A percentile compares a stretch with the other conserved stretches of the same genome.
Evolutionary conservation across 495 filamentous ascomycete species (phyloP).

Genomic region (Penicillium pancosmium): DNA sequence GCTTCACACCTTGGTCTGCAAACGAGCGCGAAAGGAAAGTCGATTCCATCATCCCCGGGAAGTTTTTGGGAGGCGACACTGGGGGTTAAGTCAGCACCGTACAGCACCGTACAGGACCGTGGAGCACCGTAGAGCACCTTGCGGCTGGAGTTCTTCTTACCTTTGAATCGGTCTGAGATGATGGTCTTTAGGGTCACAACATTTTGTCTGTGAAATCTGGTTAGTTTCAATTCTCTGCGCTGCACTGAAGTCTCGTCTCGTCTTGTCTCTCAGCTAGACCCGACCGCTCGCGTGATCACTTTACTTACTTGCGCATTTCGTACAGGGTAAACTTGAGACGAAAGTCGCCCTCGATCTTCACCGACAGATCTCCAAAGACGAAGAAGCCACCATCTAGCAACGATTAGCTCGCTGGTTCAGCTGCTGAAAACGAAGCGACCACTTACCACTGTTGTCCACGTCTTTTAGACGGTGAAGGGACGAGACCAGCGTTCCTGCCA

Average conservation of each 20-base stretch:
- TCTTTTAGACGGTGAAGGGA: constrained; percentile 94
- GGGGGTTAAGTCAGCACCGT: constrained; percentile 20
- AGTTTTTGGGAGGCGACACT: constrained; percentile 77
- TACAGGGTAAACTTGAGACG: constrained; percentile 84
- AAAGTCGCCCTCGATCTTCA: constrained; percentile 78
- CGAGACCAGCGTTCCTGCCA: constrained; percentile 84
- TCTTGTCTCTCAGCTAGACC: not conserved
- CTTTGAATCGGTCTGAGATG: constrained; percentile 73
- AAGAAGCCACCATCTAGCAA: constrained; percentile 86
- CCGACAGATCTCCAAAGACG: constrained; percentile 92
- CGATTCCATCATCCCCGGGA: constrained; percentile 86
- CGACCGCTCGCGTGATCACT: constrained; percentile 8
- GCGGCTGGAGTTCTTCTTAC: constrained; percentile 38
- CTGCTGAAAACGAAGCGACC: constrained; percentile 9
- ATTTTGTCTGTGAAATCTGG: constrained; percentile 14
- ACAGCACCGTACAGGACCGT: no score
- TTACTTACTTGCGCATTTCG: constrained; percentile 73
- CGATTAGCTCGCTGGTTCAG: not conserved
- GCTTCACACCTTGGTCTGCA: constrained; percentile 89
- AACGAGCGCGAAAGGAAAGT: constrained; percentile 91
- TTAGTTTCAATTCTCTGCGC: constrained; percentile 30
- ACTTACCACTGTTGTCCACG: constrained; percentile 74
- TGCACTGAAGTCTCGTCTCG: not conserved
- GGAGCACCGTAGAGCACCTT: constrained; percentile 13
- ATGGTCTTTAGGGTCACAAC: constrained; percentile 71